phyloP scores from a whole-genome alignment of 352 stramenopile species.

The Hyaloperonospora brassicae region DNA sequence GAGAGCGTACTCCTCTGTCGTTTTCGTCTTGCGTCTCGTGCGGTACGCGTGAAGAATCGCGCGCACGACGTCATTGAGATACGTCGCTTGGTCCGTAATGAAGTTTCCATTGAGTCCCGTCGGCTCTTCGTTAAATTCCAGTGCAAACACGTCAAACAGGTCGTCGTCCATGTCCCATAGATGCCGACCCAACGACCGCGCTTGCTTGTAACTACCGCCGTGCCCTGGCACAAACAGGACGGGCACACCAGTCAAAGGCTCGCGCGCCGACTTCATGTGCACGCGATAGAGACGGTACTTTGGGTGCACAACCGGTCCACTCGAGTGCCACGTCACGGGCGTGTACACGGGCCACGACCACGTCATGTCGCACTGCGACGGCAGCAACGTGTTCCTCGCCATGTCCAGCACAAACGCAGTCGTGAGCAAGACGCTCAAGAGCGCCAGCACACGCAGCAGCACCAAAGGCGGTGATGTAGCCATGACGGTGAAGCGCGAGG shows the following conservation, averaged over 20 bases:
- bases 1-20: neutral
- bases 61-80: constrained; percentile 64
- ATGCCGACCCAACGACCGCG: constrained; percentile 65
- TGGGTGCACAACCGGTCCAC: constrained; percentile 20
- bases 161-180: constrained; percentile 46
- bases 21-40: constrained; percentile 41
- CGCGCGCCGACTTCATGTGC: constrained; percentile 50
- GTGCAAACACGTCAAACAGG: constrained; percentile 72
- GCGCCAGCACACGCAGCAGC: constrained; percentile 47
- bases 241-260: constrained; percentile 49
- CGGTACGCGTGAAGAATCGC: constrained; percentile 61
- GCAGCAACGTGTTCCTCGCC: constrained; percentile 17
- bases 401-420: constrained; percentile 40
- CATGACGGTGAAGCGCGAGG: constrained; percentile 5
- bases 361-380: constrained; percentile 74
- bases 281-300: constrained; percentile 68
- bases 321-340: constrained; percentile 30
- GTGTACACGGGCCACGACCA: constrained; percentile 82
- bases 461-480: constrained; percentile 9
- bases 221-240: constrained; percentile 81
- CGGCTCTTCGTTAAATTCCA: constrained; percentile 74
- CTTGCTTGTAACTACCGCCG: constrained; percentile 81
- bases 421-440: constrained; percentile 40
- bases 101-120: constrained; percentile 62
- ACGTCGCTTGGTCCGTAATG: constrained; percentile 60